Percentiles rank a stretch among this genome's conserved stretches.
Evolutionary conservation across 345 rosid genomes (phyloP).

Genomic region (Mallotus nudiflorus): DNA sequence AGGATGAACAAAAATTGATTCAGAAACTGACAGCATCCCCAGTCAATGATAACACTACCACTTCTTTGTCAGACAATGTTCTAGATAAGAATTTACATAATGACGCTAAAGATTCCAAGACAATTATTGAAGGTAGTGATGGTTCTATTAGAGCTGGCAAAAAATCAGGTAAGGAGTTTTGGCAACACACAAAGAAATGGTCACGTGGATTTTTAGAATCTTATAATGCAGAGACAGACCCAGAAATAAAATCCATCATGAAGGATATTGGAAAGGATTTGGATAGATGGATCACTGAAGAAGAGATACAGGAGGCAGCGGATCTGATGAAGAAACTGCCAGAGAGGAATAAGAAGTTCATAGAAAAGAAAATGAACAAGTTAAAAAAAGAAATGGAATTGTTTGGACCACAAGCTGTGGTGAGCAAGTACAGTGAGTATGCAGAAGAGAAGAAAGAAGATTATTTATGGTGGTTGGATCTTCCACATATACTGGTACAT

Average conservation of each 20-base stretch:
- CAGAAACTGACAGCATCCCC: constrained; percentile 37
- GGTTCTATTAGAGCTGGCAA: constrained; percentile 81
- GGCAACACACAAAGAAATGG: constrained; percentile 96
- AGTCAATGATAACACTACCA: constrained; percentile 25
- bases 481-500: constrained; percentile 80
- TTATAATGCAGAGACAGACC: constrained; percentile 79
- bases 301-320: constrained; percentile 82
- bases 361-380: constrained; percentile 78
- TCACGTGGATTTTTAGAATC: constrained; percentile 76
- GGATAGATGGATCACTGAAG: constrained; percentile 91
- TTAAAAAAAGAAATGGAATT: constrained; percentile 84
- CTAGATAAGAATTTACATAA: constrained; percentile 19
- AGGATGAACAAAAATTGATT: constrained; percentile 41
- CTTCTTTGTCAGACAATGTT: constrained; percentile 40
- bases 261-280: constrained; percentile 87
- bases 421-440: constrained; percentile 81
- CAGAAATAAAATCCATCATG: constrained; percentile 78
- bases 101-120: constrained; percentile 47
- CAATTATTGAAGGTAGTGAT: constrained; percentile 78
- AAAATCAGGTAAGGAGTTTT: constrained; percentile 79
- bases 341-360: constrained; percentile 57
- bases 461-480: constrained; percentile 94
- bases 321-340: constrained; percentile 63
- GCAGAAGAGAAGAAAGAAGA: constrained; percentile 81
- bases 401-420: constrained; percentile 95